Conservation (phyloP, 805 yeast species). For the Diddensiella transvaalensis region DNA sequence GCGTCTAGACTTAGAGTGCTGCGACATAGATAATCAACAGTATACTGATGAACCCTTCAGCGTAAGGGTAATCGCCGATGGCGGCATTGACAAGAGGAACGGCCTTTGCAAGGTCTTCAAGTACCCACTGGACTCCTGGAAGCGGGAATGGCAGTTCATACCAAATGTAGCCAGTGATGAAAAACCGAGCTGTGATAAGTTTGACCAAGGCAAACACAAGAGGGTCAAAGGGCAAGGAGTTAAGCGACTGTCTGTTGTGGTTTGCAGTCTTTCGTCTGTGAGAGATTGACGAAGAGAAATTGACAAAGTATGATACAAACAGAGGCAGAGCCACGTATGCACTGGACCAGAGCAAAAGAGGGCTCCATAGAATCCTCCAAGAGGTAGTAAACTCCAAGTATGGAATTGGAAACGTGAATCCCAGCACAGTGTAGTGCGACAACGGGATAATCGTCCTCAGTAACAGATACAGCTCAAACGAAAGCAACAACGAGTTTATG, state of each 20-base stretch:
- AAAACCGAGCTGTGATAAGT: constrained; percentile 38
- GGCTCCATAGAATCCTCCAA: constrained; percentile 25
- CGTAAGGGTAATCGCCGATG: constrained; percentile 36
- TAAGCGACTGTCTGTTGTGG: neutral
- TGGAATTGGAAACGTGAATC: constrained; percentile 3
- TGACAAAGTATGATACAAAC: constrained; percentile 29
- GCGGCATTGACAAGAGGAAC: constrained; percentile 21
- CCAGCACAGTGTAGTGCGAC: constrained; percentile 5
- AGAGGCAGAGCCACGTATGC: constrained; percentile 30
- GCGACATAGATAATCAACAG: constrained; percentile 40
- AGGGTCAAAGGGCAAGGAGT: constrained; percentile 41
- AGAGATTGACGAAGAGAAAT: constrained; percentile 29
- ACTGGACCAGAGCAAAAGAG: constrained; percentile 27
- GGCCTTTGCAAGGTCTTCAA: constrained; percentile 9
- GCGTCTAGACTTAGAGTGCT: constrained; percentile 18
- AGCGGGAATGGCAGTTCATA: constrained; percentile 25
- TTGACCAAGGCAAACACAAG: constrained; percentile 49
- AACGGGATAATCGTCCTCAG: constrained; percentile 13
- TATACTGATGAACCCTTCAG: constrained; percentile 30
- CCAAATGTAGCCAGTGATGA: constrained; percentile 14
- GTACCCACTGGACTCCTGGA: constrained; percentile 14
- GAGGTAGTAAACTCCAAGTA: constrained; percentile 10
- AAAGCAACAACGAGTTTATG: constrained; percentile 20
- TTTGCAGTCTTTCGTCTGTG: neutral
- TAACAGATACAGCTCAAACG: constrained; percentile 18